Base-by-base conservation (phyloP, 176 grass and related monocot species). In the Rhynchospora pubera region DNA sequence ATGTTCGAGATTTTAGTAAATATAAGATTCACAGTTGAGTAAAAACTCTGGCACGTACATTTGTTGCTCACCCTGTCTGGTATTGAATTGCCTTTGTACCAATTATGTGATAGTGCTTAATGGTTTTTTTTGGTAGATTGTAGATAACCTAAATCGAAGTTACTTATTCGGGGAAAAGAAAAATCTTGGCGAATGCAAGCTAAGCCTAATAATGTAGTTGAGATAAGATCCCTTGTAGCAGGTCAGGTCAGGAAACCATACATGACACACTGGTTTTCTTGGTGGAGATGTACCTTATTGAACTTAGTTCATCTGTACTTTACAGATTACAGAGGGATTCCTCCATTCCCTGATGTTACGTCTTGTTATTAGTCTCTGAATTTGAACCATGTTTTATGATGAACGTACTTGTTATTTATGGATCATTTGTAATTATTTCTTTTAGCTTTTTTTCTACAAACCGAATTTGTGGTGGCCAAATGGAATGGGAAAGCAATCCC, bases 381-480 rank as follows among this genome's bases (percentile, higher is more conserved):
- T 76, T 53, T 55, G 48, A 75, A 55, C 5, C 9, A 53, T 55
- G 48, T 21, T 9, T 76, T 55, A 76, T 55, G 34, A 76, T 13
- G 53, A 18, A 15, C 30, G 30, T 5, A 30, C 23, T 76, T 5
- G 55, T 52, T 55, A 30, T 62, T 14, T 62, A 60, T 0, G 19
- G 62, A 12, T 15, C 0, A 15, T 62, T 80, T 63, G 42, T 85
- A 8, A 44, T 76, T 39, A 47, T 77, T 77, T 18, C 76, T 43
- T 87, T 43, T 75, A 98, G 96, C 63, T 94, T 61, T 98, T 98
- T 85, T 98, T 98, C 85, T 95, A 98, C 78, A 98, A 98, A 79
- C 96, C 92, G 55, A 94, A 94, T 61, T 69, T 98, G 71, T 98
- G 96, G 96, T 98, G 96, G 92, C 96, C 96, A 84, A 95, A 98